phyloP scores from a whole-genome alignment of 2,329 filamentous ascomycete genomes.

The Emmonsiellopsis sp. region DNA sequence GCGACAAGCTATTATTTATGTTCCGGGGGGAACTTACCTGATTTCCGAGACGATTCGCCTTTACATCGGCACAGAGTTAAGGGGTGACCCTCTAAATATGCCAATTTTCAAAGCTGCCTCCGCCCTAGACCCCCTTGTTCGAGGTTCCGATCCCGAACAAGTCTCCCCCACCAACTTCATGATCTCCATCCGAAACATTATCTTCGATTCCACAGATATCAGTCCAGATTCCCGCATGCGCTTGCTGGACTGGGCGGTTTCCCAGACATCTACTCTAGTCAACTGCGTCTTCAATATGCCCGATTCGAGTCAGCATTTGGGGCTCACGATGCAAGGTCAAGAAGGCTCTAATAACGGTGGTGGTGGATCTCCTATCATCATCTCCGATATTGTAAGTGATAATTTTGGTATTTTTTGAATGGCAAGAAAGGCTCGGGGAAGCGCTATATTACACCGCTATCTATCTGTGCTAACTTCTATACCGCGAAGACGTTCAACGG shows the following conservation, averaged over 20 bases:
- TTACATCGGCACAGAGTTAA: not conserved
- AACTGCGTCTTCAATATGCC: not conserved
- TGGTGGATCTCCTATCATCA: slow-evolving; percentile 44
- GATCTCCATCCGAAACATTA: slow-evolving; percentile 64
- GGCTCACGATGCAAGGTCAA: slow-evolving; percentile 67
- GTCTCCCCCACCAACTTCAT: slow-evolving; percentile 53
- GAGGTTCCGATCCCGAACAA: slow-evolving; percentile 75
- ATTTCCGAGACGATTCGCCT: not conserved
- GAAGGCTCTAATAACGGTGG: slow-evolving; percentile 63
- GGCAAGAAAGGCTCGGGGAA: not conserved
- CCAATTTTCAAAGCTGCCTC: not conserved
- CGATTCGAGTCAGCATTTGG: slow-evolving; percentile 55
- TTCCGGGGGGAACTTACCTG: not conserved
- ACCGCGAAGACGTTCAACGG: slow-evolving; percentile 75
- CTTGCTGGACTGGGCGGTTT: slow-evolving; percentile 70
- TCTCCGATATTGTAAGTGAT: not conserved
- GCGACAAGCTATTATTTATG: not conserved
- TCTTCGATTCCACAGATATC: slow-evolving; percentile 64
- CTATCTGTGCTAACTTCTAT: slow-evolving; percentile 47
- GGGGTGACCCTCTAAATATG: not conserved
- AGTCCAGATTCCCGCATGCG: slow-evolving; percentile 49
- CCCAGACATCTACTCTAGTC: slow-evolving; percentile 61
- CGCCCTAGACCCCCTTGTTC: slow-evolving; percentile 65
- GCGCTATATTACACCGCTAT: not conserved
- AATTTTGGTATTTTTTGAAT: not conserved